Evolutionary conservation across 768 basidiomycete genomes (phyloP), one percentile per base, ranked within the genome.

Genomic region (Heimioporus sp.): DNA sequence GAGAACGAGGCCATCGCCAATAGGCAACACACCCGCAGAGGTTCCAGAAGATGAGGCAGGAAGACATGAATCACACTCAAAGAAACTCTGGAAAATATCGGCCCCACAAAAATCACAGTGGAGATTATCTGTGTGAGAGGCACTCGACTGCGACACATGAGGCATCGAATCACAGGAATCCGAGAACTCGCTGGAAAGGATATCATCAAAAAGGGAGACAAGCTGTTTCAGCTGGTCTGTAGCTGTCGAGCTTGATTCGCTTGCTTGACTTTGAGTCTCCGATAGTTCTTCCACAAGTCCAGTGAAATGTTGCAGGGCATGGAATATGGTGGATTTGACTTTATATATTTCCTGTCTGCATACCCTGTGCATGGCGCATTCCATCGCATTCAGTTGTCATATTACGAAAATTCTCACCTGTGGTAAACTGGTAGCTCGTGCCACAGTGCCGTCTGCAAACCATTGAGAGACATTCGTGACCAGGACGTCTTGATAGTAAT

Each of bases 401-500:
- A n/a, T 24, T 9, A 49, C 37, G 17, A 9, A 13, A 32, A 28
- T 2, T 31, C 72, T 52, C 51, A 90, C 91, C 91, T 77, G 64
- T 82, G 80, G 65, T 92, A 93, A 13, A 93, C 78, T 0, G 87
- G 87, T 32, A 93, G 73, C 56, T 93, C 91, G 40, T 87, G 79
- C 59, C 81, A 78, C 31, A 87, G 73, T 3, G 90, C 86, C 1
- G 75, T 72, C 37, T 67, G 64, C 13, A 90, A 65, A 4, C 87
- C 85, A 43, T 71, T 64, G 24, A 87, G 60, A 8, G 87, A 86
- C 89, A 93, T 92, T 42, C 91, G 76, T 1, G 90, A 92, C 91
- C 91, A 93, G 1, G 87, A 87, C 5, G 84, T 83, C 68, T 93
- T 93, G 65, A 92, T 74, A 0, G 88, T 90, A 20, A 93, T 77